Evolutionary conservation across 2,329 filamentous ascomycete genomes (phyloP), one percentile per base, ranked within the genome.

Genomic region (Talaromyces rugulosus): DNA sequence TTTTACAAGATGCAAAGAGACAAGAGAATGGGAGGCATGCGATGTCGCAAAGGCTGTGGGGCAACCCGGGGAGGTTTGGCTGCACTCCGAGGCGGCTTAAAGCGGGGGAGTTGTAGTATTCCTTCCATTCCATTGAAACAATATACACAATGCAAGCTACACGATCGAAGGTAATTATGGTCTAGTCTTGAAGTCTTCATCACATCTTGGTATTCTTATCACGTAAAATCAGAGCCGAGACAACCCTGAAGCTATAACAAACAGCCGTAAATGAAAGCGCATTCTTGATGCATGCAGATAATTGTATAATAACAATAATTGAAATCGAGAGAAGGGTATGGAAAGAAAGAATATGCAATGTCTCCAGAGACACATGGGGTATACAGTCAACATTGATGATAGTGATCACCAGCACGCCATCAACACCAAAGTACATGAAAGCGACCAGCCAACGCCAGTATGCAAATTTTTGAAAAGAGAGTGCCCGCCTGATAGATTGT

Each of bases 51-150:
- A n/a, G 11, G 5, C 27, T 52, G 50, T 53, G 50, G 74, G 28
- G 27, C 77, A 74, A 27, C 71, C 66, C 9, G 72, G 63, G 11
- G 74, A 67, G 36, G 23, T 42, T 40, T 34, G 47, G 36, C 8
- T 67, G 69, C 3, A 67, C 58, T 53, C 68, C 66, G 50, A 63
- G 27, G 30, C 53, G 28, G 18, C 51, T 18, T 34, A 55, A 55
- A 31, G 28, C 52, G 28, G 23, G 52, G 52, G 52, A n/a, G 23
- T 34, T 40, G 34, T 23, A 5, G 34, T 16, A 12, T 36, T 33
- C 7, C 7, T 36, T 36, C 23, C 23, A 36, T 36, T 36, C 3
- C 34, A 23, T 23, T 23, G 23, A 14, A 36, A 16, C 12, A 16
- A 5, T 36, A 36, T 14, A 36, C 23, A 23, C 23, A 16, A 6